Conservation (phyloP, 2,329 filamentous ascomycete species). For the Tolypocladium pustulatum region DNA sequence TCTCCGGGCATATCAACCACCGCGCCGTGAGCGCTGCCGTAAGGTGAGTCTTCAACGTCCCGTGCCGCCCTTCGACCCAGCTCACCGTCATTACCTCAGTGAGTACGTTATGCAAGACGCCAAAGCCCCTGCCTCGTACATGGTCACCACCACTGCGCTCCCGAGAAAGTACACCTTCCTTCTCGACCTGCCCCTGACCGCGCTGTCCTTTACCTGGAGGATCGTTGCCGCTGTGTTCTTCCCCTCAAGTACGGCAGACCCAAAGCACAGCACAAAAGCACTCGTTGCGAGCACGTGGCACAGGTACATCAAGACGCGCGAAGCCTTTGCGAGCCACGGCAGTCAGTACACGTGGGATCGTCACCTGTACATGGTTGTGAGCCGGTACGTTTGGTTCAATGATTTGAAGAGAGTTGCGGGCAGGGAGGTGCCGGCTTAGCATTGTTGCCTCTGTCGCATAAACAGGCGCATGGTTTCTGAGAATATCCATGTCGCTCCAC, state of each 20-base stretch:
- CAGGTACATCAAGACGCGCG: constrained; percentile 22
- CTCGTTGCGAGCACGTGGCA: constrained; percentile 25
- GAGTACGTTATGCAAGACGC: constrained; percentile 17
- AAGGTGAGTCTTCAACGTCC: constrained; percentile 13
- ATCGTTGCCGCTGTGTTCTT: constrained; percentile 9
- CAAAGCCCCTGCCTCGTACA: constrained; percentile 21
- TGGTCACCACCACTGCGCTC: constrained; percentile 22
- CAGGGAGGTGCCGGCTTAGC: neutral
- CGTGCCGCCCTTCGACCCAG: neutral
- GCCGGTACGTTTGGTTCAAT: constrained; percentile 31
- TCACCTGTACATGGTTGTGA: constrained; percentile 26
- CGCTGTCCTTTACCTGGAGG: constrained; percentile 20
- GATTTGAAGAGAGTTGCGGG: constrained; percentile 8
- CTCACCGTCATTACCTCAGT: constrained; percentile 5
- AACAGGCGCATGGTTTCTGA: neutral
- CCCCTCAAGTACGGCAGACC: constrained; percentile 6
- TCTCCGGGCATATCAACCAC: constrained; percentile 29
- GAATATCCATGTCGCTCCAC: too few relatives aligned
- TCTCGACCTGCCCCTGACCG: constrained; percentile 24
- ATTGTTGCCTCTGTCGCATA: neutral
- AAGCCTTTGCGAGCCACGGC: constrained; percentile 23
- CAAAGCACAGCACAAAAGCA: constrained; percentile 13
- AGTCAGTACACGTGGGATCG: constrained; percentile 31
- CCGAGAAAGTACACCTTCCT: constrained; percentile 27
- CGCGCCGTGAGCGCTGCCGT: constrained; percentile 26